Evolutionary conservation across 768 basidiomycete species (phyloP).

Genomic region (Tephrocybe sp.): DNA sequence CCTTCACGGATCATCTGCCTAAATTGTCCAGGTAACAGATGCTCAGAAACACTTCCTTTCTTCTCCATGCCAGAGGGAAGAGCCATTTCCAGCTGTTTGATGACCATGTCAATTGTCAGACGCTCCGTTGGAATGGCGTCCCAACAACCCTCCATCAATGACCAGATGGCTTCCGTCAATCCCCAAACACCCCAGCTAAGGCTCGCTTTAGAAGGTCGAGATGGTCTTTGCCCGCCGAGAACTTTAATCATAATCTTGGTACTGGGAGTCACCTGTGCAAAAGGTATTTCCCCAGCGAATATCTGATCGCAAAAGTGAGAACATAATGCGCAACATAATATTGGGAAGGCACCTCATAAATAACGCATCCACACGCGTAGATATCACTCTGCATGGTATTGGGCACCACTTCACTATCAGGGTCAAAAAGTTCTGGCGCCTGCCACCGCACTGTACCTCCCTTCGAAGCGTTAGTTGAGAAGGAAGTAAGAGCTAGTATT

Average conservation of each 20-base stretch:
- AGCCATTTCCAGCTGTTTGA: neutral
- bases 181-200: conserved; percentile 11
- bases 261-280: neutral
- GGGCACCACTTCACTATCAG: neutral
- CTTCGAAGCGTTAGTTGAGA: neutral
- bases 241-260: neutral
- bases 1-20: too few relatives aligned
- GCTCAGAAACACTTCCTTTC: too few relatives aligned
- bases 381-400: conserved; percentile 2
- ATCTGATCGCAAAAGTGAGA: neutral
- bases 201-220: neutral
- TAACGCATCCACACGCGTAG: conserved; percentile 6
- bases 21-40: too few relatives aligned
- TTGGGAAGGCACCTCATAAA: conserved; percentile 1
- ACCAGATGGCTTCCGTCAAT: conserved; percentile 5
- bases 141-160: conserved; percentile 2
- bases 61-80: too few relatives aligned
- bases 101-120: conserved; percentile 1
- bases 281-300: conserved; percentile 2
- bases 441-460: conserved; percentile 3
- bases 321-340: neutral
- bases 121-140: neutral
- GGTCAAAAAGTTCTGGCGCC: conserved; percentile 4
- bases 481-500: conserved; percentile 1
- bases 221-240: neutral